These are phyloP conservation scores for Nitzschia putrida DNA, from an alignment of 108 stramenopile genomes.

Conservation along the genomic window DNA sequence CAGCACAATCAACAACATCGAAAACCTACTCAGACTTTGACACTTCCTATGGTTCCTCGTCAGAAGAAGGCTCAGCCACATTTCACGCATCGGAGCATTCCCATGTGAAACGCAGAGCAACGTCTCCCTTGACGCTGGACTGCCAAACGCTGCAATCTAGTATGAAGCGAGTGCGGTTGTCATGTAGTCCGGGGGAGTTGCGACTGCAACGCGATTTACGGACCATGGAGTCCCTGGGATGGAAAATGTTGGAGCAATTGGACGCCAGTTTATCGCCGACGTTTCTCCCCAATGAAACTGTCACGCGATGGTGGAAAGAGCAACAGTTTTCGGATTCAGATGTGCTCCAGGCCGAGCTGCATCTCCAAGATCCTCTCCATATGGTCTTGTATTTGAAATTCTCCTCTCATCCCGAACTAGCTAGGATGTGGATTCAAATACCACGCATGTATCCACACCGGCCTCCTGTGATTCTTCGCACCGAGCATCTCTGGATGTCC, in stretches of 20 bases:
- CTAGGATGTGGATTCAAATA: conserved; percentile 49
- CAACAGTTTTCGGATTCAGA: conserved; percentile 1
- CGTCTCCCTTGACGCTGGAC: conserved; percentile 13
- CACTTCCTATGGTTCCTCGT: not conserved
- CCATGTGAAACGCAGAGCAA: not conserved
- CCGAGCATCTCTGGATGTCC: conserved; percentile 28
- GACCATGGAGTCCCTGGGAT: conserved; percentile 19
- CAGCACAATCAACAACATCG: not conserved
- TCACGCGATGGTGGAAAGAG: not conserved
- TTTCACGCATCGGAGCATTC: not conserved
- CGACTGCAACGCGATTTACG: conserved; percentile 64
- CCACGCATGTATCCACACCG: conserved; percentile 80
- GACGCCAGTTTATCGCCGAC: not conserved
- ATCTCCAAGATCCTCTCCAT: conserved; percentile 53
- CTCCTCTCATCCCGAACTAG: conserved; percentile 30
- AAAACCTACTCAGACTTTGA: not conserved
- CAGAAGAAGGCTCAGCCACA: not conserved
- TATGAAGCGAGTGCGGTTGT: conserved; percentile 69
- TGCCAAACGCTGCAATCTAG: conserved; percentile 40
- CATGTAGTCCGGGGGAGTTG: conserved; percentile 67
- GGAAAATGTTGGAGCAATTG: not conserved
- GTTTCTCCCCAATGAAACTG: not conserved
- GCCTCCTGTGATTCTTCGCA: conserved; percentile 52
- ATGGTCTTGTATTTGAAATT: conserved; percentile 40
- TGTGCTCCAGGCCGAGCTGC: conserved; percentile 7